Base-by-base conservation (phyloP, 2,329 filamentous ascomycete species). In the Simplicillium sp. region DNA sequence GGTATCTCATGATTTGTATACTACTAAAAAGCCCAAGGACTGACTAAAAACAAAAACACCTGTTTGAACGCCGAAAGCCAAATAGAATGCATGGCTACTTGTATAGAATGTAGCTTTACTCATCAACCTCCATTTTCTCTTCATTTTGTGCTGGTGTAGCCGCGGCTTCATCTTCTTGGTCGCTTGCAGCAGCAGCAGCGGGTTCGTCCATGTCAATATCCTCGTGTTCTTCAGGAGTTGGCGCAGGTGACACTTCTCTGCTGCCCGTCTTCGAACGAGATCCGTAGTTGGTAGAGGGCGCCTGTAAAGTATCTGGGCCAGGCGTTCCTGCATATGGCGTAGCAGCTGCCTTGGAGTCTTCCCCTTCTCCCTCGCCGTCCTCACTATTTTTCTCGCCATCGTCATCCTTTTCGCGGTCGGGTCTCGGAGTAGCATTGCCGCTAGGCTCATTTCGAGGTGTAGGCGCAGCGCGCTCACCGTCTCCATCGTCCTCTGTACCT, bases 51-150 rank as follows among this genome's bases (percentile, higher is more conserved):
- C 20, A 25, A 25, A 25, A 25, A n/a, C n/a, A n/a, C n/a, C 20
- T 9, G 20, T 5, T 25, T 25, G 9, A 25, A 25, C 20, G 20
- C 20, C 20, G 5, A 25, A 25, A 25, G 20, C 9, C 20, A 25
- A 25, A 5, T 5, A 25, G 6, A 25, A 25, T 25, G 9, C 20
- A 25, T 25, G 20, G 9, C 20, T 25, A 25, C 20, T 25, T 25
- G 20, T 25, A 25, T 9, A 25, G 20, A 25, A 25, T 25, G 6
- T 9, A 25, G 9, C 20, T 25, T 15, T 57, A 61, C 37, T 71
- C 50, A 65, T 85, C 65, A 37, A 68, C 59, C 42, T 87, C 83
- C 83, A 87, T 87, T 52, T 67, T 74, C 48, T 83, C 20, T 7
- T 62, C 68, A 25, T 54, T 56, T 31, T 56, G 63, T 34, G 66